Evolutionary conservation across 805 yeast genomes (phyloP), one percentile per base, ranked within the genome.

Genomic region (Sugiyamaella qingdaonensis): DNA sequence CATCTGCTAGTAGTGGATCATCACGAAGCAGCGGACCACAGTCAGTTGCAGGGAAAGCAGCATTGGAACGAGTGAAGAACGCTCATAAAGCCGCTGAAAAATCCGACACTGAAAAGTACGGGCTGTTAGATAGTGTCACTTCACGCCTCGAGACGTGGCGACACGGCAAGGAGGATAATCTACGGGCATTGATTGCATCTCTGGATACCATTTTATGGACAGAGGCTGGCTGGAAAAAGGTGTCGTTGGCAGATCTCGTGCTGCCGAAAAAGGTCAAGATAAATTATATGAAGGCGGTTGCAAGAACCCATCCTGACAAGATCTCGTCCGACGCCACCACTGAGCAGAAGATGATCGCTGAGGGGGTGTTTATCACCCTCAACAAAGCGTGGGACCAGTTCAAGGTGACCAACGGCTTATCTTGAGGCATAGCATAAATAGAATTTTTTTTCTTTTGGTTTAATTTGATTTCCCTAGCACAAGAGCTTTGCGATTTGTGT

Each of bases 351-450:
- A 79, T 92, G 84, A 76, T 92, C 45, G 94, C 97, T 13, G 92
- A 91, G 61, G 82, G 82, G 21, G 92, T 92, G 0, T 94, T 94
- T 65, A 86, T 90, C 37, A 76, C 83, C 0, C 73, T 94, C 56
- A 92, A 90, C 68, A 79, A 82, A 60, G 90, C 97, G 1, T 94
- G 99, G 98, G 97, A 88, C 60, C 70, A 68, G 18, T 90, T 89
- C 67, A 86, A 85, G 62, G 71, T 66, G 39, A 78, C 78, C 53
- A 86, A 86, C 64, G 73, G 71, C 29, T 66, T 80, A 45, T 68
- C 54, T 8, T 59, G 45, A 19, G 36, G 16, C 16, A 34, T 34
- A 33, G 14, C 24, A 46, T 21, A 21, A 50, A 27, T 18, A 21
- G 14, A 13, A 29, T 3, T 21, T 31, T 21, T 33, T 44, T 44